Evolutionary conservation across 139 green algal species (phyloP), one percentile per base, ranked within the genome.

Genomic region (Deuterostichococcus epilithicus): DNA sequence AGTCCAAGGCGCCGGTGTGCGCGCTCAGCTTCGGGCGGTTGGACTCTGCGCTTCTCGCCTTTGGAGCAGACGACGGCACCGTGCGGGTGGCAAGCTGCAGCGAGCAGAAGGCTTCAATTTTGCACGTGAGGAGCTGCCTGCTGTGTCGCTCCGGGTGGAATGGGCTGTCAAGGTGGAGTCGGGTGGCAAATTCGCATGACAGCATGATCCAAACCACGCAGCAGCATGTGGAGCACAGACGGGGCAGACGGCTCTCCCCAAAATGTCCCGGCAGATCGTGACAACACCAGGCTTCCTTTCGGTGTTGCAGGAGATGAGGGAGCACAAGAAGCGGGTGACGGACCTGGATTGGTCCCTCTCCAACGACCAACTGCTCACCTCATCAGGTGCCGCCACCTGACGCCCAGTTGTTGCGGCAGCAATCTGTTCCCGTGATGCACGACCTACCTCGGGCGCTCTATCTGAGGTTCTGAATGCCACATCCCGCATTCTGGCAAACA

Each of bases 281-380:
- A n/a, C n/a, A n/a, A n/a, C n/a, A n/a, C n/a, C n/a, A n/a, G 52
- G 52, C 10, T 20, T 63, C 18, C 52, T 30, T 5, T 63, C 8
- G 8, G 13, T 52, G 42, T 8, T 63, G 32, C 73, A 82, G 78
- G 74, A 72, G 38, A 32, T 75, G n/a, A 47, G 63, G 30, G 59
- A 65, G 37, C 80, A 85, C n/a, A 59, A 70, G 42, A 45, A 68
- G 30, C 70, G 71, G 38, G 58, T 85, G n/a, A 74, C 39, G n/a
- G 76, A 77, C 32, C 15, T 85, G 8, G 80, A 85, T 30, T 85
- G 80, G 80, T 82, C 80, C 3, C 35, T 71, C 18, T 70, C 82
- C 25, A 85, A 82, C 66, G 65, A 72, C 20, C 72, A 74, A 26
- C 66, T 85, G 60, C 63, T 85, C 58, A 82, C 74, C 2, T 77